Percentiles rank a stretch among this genome's conserved stretches.
phyloP scores from a whole-genome alignment of 2,329 filamentous ascomycete genomes.

The Coniosporium tulheliwenetii region DNA sequence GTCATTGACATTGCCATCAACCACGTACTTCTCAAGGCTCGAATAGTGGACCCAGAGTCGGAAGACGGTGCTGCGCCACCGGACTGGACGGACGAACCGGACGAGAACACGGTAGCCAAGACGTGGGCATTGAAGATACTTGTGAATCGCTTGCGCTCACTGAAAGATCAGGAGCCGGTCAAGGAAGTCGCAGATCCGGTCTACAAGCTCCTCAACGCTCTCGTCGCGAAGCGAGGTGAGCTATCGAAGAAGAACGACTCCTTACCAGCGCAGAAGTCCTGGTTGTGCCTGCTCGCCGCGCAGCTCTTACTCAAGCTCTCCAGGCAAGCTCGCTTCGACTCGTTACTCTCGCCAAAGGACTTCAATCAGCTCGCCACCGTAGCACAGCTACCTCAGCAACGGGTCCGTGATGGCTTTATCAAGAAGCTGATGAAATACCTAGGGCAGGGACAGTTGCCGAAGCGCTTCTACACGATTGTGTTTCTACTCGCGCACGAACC shows the following conservation, averaged over 20 bases:
- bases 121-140: slow-evolving; percentile 70
- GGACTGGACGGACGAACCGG: slow-evolving; percentile 39
- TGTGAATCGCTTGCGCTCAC: slow-evolving; percentile 65
- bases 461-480: slow-evolving; percentile 75
- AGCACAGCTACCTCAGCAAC: slow-evolving; percentile 58
- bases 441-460: slow-evolving; percentile 50
- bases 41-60: slow-evolving; percentile 47
- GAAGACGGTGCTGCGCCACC: slow-evolving; percentile 27
- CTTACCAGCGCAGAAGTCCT: slow-evolving; percentile 60
- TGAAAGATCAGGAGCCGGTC: slow-evolving; percentile 33
- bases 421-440: slow-evolving; percentile 85
- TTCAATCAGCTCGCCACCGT: slow-evolving; percentile 75
- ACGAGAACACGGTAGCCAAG: slow-evolving; percentile 74
- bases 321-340: slow-evolving; percentile 59
- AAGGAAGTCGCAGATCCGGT: slow-evolving; percentile 45
- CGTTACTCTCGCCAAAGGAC: slow-evolving; percentile 51
- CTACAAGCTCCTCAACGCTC: slow-evolving; percentile 61
- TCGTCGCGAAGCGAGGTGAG: slow-evolving; percentile 65
- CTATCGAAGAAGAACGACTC: slow-evolving; percentile 61
- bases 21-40: slow-evolving; percentile 53
- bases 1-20: slow-evolving; percentile 66
- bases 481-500: slow-evolving; percentile 92
- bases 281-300: slow-evolving; percentile 69
- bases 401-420: slow-evolving; percentile 66
- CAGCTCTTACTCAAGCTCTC: slow-evolving; percentile 72